phyloP scores from a whole-genome alignment of 345 rosid species.

The Pseudoturritis turrita region DNA sequence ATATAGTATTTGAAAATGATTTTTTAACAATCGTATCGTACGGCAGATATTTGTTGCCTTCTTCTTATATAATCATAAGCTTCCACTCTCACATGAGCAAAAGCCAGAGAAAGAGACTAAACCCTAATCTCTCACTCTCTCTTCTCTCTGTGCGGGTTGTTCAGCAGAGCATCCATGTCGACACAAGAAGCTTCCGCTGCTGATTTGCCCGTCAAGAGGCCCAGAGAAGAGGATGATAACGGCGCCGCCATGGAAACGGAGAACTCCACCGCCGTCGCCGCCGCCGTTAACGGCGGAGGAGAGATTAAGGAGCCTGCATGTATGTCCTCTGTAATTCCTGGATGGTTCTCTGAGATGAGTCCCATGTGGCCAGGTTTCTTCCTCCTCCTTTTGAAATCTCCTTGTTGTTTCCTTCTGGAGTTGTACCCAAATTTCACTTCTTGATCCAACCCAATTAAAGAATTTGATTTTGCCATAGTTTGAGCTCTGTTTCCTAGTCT shows the following conservation, averaged over 20 bases:
- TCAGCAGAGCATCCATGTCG: constrained; percentile 17
- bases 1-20: not conserved
- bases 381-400: not conserved
- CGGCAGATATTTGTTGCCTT: constrained; percentile 7
- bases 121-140: constrained; percentile 12
- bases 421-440: not conserved
- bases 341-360: constrained; percentile 87
- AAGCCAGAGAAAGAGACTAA: not conserved
- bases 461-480: no score
- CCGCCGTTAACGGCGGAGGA: constrained; percentile 4
- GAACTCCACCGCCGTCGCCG: constrained; percentile 30
- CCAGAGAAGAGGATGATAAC: constrained; percentile 46
- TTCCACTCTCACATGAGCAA: not conserved
- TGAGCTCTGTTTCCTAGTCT: not conserved
- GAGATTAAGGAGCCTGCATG: constrained; percentile 17
- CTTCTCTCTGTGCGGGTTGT: no score
- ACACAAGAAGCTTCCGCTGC: constrained; percentile 16
- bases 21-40: constrained; percentile 7
- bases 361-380: constrained; percentile 82
- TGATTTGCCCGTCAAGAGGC: constrained; percentile 51
- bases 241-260: constrained; percentile 38
- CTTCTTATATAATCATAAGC: not conserved
- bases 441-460: no score
- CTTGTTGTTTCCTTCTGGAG: not conserved
- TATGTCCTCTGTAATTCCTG: constrained; percentile 65